phyloP scores from a whole-genome alignment of 441 rosid genomes.

The Hura crepitans region DNA sequence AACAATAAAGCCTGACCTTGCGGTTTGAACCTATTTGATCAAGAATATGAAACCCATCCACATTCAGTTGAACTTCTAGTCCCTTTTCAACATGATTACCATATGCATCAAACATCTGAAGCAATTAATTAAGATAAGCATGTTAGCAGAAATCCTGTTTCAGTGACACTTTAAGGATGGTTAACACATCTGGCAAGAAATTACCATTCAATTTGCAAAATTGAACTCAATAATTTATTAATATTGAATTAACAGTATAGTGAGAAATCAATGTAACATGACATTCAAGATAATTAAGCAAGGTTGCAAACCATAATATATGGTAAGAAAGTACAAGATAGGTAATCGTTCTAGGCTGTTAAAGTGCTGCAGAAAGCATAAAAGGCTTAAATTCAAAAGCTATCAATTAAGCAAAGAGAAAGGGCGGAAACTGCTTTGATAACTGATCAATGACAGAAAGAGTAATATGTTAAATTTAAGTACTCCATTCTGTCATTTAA shows the following conservation, averaged over 20 bases:
- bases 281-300: neutral
- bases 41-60: slow-evolving; percentile 42
- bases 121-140: slow-evolving; percentile 2
- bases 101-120: slow-evolving; percentile 59
- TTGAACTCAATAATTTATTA: too few species aligned
- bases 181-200: neutral
- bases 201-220: too few species aligned
- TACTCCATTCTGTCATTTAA: neutral
- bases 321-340: too few species aligned
- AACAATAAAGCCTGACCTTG: slow-evolving; percentile 39
- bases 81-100: slow-evolving; percentile 51
- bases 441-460: too few species aligned
- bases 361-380: too few species aligned
- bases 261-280: too few species aligned
- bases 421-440: neutral
- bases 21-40: slow-evolving; percentile 34
- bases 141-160: slow-evolving; percentile 16
- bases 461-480: too few species aligned
- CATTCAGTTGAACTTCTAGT: slow-evolving; percentile 32
- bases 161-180: neutral
- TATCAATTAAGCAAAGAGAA: neutral
- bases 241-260: too few species aligned
- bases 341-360: too few species aligned
- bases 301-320: too few species aligned
- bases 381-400: too few species aligned